Conservation (phyloP, 495 filamentous ascomycete genomes). For the Tuber umbilicatum region DNA sequence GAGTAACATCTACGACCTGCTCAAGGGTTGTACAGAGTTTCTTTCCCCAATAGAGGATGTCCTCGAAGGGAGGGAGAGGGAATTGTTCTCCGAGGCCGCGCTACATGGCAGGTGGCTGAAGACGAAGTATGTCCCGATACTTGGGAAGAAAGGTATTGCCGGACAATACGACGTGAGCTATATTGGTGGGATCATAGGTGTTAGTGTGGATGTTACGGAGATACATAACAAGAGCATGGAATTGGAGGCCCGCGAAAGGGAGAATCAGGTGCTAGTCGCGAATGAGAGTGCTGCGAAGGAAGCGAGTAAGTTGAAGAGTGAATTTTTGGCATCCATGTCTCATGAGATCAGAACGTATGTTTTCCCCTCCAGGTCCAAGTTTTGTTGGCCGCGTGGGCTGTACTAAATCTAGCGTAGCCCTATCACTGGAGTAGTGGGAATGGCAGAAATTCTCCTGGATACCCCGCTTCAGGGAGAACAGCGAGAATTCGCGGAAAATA, state of each 20-base stretch:
- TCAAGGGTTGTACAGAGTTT: slow-evolving; percentile 47
- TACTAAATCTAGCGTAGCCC: slow-evolving; percentile 41
- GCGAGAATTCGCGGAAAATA: slow-evolving; percentile 66
- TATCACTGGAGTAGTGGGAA: slow-evolving; percentile 69
- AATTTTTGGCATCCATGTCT: slow-evolving; percentile 73
- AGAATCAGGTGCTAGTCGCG: slow-evolving; percentile 57
- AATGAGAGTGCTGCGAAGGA: slow-evolving; percentile 61
- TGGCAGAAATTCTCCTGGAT: slow-evolving; percentile 62
- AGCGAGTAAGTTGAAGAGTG: slow-evolving; percentile 61
- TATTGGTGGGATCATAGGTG: slow-evolving; percentile 61
- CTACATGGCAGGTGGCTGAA: slow-evolving; percentile 56
- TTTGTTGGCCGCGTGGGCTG: background rate
- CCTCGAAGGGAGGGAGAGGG: slow-evolving; percentile 49
- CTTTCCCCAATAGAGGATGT: slow-evolving; percentile 53
- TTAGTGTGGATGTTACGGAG: slow-evolving; percentile 64
- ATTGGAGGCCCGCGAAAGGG: slow-evolving; percentile 53
- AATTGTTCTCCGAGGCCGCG: slow-evolving; percentile 50
- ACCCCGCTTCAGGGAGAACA: slow-evolving; percentile 63
- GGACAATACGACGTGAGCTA: slow-evolving; percentile 46
- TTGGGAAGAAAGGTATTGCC: slow-evolving; percentile 48
- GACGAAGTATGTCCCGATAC: slow-evolving; percentile 57
- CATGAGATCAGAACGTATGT: slow-evolving; percentile 87
- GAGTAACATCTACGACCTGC: slow-evolving; percentile 54
- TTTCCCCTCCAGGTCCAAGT: slow-evolving; percentile 44
- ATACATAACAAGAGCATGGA: slow-evolving; percentile 54